Conservation (phyloP, 805 yeast genomes). For the Yarrowia osloensis region DNA sequence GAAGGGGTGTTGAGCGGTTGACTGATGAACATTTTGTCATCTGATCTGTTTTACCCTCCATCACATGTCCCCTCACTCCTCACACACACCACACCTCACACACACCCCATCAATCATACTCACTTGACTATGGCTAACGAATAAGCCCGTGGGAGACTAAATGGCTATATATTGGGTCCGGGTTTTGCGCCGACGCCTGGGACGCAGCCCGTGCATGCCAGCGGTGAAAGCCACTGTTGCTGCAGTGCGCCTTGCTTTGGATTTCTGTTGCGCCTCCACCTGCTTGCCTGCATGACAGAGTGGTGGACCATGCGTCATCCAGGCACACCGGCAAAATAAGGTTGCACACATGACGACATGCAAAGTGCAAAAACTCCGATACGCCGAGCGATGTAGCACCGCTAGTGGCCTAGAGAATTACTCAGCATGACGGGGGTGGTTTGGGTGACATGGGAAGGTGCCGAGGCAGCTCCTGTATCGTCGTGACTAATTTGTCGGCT, state of each 20-base stretch:
- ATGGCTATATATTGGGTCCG: background rate
- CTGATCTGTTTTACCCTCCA: too few species aligned
- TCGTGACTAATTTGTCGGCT: too few species aligned
- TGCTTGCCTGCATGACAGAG: constrained; percentile 26
- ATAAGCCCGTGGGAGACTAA: constrained; percentile 2
- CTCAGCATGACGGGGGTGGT: too few species aligned
- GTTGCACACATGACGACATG: background rate
- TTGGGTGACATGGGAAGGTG: too few species aligned
- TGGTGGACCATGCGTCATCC: background rate
- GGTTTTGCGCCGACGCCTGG: background rate
- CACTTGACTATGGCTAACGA: too few species aligned
- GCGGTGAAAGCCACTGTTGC: constrained; percentile 32
- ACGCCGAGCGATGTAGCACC: too few species aligned
- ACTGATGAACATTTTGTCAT: background rate
- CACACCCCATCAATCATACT: background rate
- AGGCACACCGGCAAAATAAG: background rate
- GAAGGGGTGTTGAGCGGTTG: too few species aligned
- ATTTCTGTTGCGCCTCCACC: constrained; percentile 1
- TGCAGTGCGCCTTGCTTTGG: constrained; percentile 22
- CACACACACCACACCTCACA: too few species aligned
- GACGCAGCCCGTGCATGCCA: constrained; percentile 43
- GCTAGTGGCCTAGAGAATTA: too few species aligned
- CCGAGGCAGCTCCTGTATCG: too few species aligned
- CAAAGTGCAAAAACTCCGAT: too few species aligned
- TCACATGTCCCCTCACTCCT: too few species aligned